A percentile compares a stretch with the other conserved stretches of the same genome.
Evolutionary conservation across 2,329 filamentous ascomycete genomes (phyloP).

Genomic region (Penicillium digitatum): DNA sequence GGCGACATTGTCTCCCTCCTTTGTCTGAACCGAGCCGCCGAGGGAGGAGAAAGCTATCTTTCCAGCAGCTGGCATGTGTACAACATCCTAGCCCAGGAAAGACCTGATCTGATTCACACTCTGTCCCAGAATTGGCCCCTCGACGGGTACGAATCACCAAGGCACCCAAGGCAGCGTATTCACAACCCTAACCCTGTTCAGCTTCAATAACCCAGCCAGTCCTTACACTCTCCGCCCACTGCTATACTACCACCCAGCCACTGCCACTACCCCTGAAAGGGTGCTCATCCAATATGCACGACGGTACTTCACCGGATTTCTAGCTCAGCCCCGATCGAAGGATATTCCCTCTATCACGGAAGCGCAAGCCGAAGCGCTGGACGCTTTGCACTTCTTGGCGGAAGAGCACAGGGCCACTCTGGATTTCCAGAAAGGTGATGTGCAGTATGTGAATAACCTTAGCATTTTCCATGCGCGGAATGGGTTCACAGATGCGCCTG

Average conservation of each 20-base stretch:
- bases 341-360: constrained; percentile 49
- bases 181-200: constrained; percentile 23
- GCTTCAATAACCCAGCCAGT: constrained; percentile 50
- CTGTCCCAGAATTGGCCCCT: constrained; percentile 48
- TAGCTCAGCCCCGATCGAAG: constrained; percentile 40
- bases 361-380: constrained; percentile 52
- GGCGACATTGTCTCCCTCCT: constrained; percentile 54
- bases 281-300: constrained; percentile 60
- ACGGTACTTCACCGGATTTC: constrained; percentile 54
- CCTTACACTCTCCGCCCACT: constrained; percentile 46
- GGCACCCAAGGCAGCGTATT: not conserved
- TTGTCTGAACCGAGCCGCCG: constrained; percentile 44
- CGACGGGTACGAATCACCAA: constrained; percentile 40
- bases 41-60: constrained; percentile 52
- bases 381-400: constrained; percentile 49
- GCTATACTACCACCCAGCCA: constrained; percentile 52
- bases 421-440: constrained; percentile 48
- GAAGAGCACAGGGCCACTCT: constrained; percentile 43
- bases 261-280: constrained; percentile 47
- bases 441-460: constrained; percentile 53
- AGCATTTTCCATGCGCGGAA: constrained; percentile 51
- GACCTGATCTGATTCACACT: constrained; percentile 53
- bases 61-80: constrained; percentile 54
- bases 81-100: constrained; percentile 51
- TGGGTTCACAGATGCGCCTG: constrained; percentile 41